Evolutionary conservation across 1,284 basidiomycete genomes (phyloP), one percentile per base, ranked within the genome.

Genomic region (Grifola frondosa): DNA sequence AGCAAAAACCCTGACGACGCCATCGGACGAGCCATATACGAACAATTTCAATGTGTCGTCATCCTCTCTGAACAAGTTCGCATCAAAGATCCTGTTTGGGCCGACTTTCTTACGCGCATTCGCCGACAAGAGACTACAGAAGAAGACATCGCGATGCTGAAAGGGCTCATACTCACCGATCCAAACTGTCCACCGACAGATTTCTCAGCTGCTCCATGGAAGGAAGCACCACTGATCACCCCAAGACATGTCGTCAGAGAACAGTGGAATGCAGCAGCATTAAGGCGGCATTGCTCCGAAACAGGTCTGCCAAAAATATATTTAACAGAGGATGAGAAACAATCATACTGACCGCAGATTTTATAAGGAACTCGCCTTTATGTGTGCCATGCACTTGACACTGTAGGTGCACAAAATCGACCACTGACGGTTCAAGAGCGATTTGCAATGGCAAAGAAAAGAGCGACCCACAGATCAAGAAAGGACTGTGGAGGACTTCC

Each of bases 1-100:
- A 15, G 19, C 3, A 20, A 21, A 6, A 36, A 51, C n/a, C n/a
- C n/a, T n/a, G n/a, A n/a, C n/a, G 22, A 15, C 4, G 26, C 21
- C 12, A 9, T 62, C 0, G 68, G 70, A 4, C 24, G 58, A 12
- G 37, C 15, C 1, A 56, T 72, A 6, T 73, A 65, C 42, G 54
- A 66, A 38, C 48, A 62, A 39, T 73, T 73, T 46, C 45, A 29
- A 0, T 66, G 56, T 0, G 67, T 72, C 0, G 61, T 73, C 1
- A 51, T 62, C 3, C 50, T 73, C 16, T 48, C 48, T 13, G 52
- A 73, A 43, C 71, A 74, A 43, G 53, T 63, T 35, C 54, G 61
- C 0, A 60, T 67, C 0, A 52, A 32, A 1, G 69, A 73, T 42
- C 9, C 32, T 4, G 40, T 22, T 0, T 74, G 70, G 71, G 47